These are phyloP conservation scores for Rhododendron ferrugineum DNA, from an alignment of 148 eudicot genomes.

Conservation along the genomic window DNA sequence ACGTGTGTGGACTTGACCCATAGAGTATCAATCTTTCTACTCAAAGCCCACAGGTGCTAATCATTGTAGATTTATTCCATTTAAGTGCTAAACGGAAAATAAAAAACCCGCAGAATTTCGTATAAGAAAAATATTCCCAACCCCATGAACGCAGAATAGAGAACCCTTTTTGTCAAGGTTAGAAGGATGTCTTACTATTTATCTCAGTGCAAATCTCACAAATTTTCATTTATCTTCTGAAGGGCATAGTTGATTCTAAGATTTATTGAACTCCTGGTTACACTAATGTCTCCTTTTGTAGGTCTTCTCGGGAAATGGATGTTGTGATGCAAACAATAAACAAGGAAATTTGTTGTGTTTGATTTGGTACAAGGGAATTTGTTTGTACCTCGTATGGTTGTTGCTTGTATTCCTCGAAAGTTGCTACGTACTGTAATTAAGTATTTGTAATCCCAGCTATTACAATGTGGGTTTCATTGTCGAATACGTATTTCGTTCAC, in stretches of 20 bases:
- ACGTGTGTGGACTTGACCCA: no score
- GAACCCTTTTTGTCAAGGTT: background rate
- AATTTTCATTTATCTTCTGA: no score
- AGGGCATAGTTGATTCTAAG: background rate
- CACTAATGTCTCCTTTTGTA: background rate
- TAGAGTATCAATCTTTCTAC: no score
- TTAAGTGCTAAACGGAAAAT: no score
- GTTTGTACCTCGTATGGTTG: slow-evolving; percentile 35
- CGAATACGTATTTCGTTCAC: slow-evolving; percentile 22
- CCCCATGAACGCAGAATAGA: background rate
- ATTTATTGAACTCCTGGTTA: background rate
- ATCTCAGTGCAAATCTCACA: no score
- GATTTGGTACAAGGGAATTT: background rate
- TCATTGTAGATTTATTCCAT: no score
- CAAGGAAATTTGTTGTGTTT: no score
- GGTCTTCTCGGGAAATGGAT: background rate
- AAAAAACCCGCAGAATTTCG: no score
- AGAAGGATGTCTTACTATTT: no score
- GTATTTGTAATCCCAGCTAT: slow-evolving; percentile 41
- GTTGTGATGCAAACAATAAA: background rate
- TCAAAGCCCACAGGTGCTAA: no score
- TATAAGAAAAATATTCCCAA: background rate
- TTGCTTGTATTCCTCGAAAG: slow-evolving; percentile 34
- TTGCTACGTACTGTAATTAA: slow-evolving; percentile 35
- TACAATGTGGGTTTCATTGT: no score